Percentiles rank a stretch among this genome's conserved stretches.
Evolutionary conservation across 768 basidiomycete species (phyloP).

Genomic region (Trametes maxima): DNA sequence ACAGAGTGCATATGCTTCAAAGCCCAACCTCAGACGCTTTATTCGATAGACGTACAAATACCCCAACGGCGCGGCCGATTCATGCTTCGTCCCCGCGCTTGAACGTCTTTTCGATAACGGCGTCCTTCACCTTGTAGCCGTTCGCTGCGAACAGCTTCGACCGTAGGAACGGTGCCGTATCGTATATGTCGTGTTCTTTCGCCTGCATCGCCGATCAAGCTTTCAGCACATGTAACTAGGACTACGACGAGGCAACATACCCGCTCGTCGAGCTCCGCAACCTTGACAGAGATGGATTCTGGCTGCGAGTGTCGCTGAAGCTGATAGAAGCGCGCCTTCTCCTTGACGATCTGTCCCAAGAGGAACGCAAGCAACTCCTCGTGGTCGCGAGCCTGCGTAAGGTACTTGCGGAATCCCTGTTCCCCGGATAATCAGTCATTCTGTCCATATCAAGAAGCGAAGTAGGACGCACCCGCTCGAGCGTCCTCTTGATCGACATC

Average conservation of each 20-base stretch:
- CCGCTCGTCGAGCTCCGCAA: slow-evolving; percentile 83
- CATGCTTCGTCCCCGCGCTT: slow-evolving; percentile 32
- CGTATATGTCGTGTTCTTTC: slow-evolving; percentile 96
- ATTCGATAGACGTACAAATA: background rate
- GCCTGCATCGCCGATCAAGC: slow-evolving; percentile 52
- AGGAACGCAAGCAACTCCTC: slow-evolving; percentile 95
- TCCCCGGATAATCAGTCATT: background rate
- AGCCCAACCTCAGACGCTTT: background rate
- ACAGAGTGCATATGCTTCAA: background rate
- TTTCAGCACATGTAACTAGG: background rate
- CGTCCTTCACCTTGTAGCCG: slow-evolving; percentile 75
- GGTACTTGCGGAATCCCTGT: slow-evolving; percentile 96
- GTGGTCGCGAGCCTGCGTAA: slow-evolving; percentile 93
- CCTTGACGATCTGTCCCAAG: slow-evolving; percentile 91
- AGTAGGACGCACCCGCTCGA: slow-evolving; percentile 75
- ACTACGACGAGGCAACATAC: slow-evolving; percentile 46
- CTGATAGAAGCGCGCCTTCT: slow-evolving; percentile 84
- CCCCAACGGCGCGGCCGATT: background rate
- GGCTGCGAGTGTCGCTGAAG: slow-evolving; percentile 78
- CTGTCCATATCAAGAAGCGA: background rate
- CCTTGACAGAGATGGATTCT: slow-evolving; percentile 70
- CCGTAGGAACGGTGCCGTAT: slow-evolving; percentile 80
- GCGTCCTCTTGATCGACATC: slow-evolving; percentile 96
- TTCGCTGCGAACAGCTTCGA: slow-evolving; percentile 87
- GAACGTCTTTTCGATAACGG: slow-evolving; percentile 76